Conservation (phyloP, 2,329 filamentous ascomycete species). For the Epichloe sylvatica region DNA sequence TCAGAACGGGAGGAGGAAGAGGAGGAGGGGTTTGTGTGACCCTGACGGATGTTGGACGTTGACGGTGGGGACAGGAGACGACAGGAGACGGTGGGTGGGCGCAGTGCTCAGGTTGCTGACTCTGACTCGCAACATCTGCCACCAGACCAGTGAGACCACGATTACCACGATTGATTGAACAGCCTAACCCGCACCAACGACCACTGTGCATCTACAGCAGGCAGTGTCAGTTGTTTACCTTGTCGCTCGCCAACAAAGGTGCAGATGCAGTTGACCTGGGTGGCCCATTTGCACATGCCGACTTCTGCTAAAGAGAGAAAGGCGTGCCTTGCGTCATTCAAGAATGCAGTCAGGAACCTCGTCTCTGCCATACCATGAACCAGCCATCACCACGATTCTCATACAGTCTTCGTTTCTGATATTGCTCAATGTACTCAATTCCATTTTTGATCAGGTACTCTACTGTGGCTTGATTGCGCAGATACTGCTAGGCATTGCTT, state of each 20-base stretch:
- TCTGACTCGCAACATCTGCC: too few species aligned
- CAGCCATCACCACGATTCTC: slow-evolving; percentile 44
- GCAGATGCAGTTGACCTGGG: too few species aligned
- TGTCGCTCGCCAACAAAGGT: too few species aligned
- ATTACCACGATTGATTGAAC: too few species aligned
- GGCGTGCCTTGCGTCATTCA: too few species aligned
- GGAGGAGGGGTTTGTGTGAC: background rate
- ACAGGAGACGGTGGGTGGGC: background rate
- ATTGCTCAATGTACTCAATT: slow-evolving; percentile 44
- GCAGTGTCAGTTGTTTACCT: too few species aligned
- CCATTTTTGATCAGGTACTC: slow-evolving; percentile 41
- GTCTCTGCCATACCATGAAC: slow-evolving; percentile 45
- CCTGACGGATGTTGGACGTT: background rate
- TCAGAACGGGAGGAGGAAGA: background rate
- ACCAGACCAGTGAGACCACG: too few species aligned
- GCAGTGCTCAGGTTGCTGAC: too few species aligned
- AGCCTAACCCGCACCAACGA: too few species aligned
- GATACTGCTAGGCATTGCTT: slow-evolving; percentile 55
- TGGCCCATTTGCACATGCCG: too few species aligned
- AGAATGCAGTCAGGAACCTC: background rate
- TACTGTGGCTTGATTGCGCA: slow-evolving; percentile 63
- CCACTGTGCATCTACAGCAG: too few species aligned
- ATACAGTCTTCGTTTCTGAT: slow-evolving; percentile 48
- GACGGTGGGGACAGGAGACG: background rate
- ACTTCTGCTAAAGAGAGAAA: too few species aligned